Evolutionary conservation across 129 eudicot species (phyloP).

Genomic region (Chrysanthemum lavandulifolium): DNA sequence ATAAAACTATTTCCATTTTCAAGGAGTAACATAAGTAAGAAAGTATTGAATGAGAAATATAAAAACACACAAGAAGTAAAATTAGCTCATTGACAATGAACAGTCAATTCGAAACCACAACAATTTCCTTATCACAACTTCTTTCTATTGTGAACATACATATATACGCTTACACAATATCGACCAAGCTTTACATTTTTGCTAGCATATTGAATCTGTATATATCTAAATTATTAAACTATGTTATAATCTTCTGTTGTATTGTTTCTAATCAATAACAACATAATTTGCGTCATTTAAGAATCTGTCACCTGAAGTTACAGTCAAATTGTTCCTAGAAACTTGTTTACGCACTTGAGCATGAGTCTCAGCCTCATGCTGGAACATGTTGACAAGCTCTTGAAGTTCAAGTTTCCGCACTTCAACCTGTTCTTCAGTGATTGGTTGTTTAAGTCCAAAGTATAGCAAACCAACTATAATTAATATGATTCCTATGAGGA

Average conservation of each 20-base stretch:
- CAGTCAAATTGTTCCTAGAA: slow-evolving; percentile 57
- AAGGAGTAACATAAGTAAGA: too few relatives aligned
- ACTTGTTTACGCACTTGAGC: slow-evolving; percentile 81
- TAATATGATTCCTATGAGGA: slow-evolving; percentile 51
- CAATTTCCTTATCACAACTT: slow-evolving; percentile 6
- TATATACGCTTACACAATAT: slow-evolving; percentile 3
- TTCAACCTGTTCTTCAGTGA: slow-evolving; percentile 71
- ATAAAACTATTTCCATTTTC: too few relatives aligned
- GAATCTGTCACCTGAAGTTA: slow-evolving; percentile 49
- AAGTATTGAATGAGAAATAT: too few relatives aligned
- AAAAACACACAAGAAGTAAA: too few relatives aligned
- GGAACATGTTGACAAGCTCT: slow-evolving; percentile 80
- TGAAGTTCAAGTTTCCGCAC: slow-evolving; percentile 82
- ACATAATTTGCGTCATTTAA: slow-evolving; percentile 61
- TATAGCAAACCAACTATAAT: slow-evolving; percentile 71
- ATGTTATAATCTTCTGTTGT: slow-evolving; percentile 5
- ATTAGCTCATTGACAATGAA: not conserved
- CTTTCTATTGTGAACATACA: not conserved
- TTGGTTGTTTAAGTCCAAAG: slow-evolving; percentile 80
- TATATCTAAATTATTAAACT: not conserved
- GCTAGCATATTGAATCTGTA: not conserved
- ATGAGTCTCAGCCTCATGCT: slow-evolving; percentile 95
- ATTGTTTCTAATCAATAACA: slow-evolving; percentile 37
- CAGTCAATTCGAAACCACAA: not conserved
- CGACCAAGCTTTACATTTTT: slow-evolving; percentile 25